A percentile compares a stretch with the other conserved stretches of the same genome.
These are phyloP conservation scores for Paraconiothyrium sp. DNA, from an alignment of 2,329 filamentous ascomycete genomes.

Conservation along the genomic window DNA sequence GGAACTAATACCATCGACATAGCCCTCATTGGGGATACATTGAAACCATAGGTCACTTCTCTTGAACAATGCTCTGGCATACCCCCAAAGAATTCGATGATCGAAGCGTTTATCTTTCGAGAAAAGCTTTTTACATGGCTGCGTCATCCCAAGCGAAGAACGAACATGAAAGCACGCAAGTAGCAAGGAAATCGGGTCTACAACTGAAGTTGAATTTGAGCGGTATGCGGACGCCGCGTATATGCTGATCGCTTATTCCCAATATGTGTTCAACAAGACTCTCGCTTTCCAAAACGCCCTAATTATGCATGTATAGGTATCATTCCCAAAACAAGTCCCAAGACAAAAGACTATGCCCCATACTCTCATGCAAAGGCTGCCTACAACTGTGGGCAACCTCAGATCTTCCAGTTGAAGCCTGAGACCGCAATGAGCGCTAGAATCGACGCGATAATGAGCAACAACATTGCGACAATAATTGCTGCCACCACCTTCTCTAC, in stretches of 20 bases:
- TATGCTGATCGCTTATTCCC: slow-evolving; percentile 12
- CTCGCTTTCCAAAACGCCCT: slow-evolving; percentile 16
- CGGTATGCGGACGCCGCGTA: background rate
- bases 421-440: slow-evolving; percentile 24
- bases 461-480: slow-evolving; percentile 32
- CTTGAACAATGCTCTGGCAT: background rate
- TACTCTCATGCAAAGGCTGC: background rate
- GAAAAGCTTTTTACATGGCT: too few relatives aligned
- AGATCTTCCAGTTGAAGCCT: slow-evolving; percentile 12
- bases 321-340: slow-evolving; percentile 12
- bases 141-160: background rate
- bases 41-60: too few relatives aligned
- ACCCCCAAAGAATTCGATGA: background rate
- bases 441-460: slow-evolving; percentile 33
- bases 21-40: background rate
- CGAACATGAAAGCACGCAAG: background rate
- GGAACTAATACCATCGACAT: background rate
- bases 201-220: background rate
- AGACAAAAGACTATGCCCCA: background rate
- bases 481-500: slow-evolving; percentile 38
- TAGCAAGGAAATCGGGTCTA: background rate
- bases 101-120: background rate
- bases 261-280: background rate
- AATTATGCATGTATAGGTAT: slow-evolving; percentile 18
- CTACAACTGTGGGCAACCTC: background rate